A percentile compares a stretch with the other conserved stretches of the same genome.
phyloP scores from a whole-genome alignment of 2,329 filamentous ascomycete species.

The Ilyonectria destructans region DNA sequence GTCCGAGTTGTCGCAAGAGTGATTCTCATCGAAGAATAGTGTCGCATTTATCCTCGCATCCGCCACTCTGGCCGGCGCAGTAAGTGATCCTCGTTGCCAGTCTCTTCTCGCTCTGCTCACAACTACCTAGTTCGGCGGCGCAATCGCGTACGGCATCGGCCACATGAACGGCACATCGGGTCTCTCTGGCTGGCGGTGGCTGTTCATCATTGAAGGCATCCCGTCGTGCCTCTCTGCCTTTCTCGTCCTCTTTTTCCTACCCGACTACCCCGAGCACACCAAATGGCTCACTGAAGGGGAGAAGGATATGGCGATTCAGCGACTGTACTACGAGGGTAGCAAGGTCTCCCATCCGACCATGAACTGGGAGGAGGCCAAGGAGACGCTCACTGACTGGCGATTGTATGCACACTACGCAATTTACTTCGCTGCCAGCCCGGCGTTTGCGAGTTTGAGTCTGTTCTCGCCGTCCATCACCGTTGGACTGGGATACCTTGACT shows the following conservation, averaged over 20 bases:
- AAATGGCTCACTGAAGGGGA: slow-evolving; percentile 75
- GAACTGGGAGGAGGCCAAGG: slow-evolving; percentile 79
- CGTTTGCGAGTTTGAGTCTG: slow-evolving; percentile 73
- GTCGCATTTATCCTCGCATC: slow-evolving; percentile 81
- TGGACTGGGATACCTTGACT: slow-evolving; percentile 65
- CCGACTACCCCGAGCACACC: slow-evolving; percentile 78
- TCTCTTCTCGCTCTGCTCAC: slow-evolving; percentile 19
- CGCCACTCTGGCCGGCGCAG: slow-evolving; percentile 79
- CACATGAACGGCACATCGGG: slow-evolving; percentile 78
- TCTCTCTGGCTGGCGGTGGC: slow-evolving; percentile 79
- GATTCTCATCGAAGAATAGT: slow-evolving; percentile 52
- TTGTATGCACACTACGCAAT: slow-evolving; percentile 78
- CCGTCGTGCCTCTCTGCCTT: slow-evolving; percentile 76
- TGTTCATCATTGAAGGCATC: slow-evolving; percentile 76
- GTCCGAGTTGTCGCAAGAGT: slow-evolving; percentile 16
- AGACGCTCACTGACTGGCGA: slow-evolving; percentile 76
- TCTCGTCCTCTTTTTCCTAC: slow-evolving; percentile 77
- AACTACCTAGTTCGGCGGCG: slow-evolving; percentile 71
- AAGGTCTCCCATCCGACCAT: slow-evolving; percentile 74
- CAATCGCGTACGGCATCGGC: slow-evolving; percentile 81
- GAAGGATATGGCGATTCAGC: slow-evolving; percentile 66
- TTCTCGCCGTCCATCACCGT: slow-evolving; percentile 75
- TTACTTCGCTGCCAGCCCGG: slow-evolving; percentile 67
- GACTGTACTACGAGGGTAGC: slow-evolving; percentile 64
- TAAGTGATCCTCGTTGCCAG: slow-evolving; percentile 39